Conservation (phyloP, 371 early-diverging fungal species). For the Haplosporangium sp. region DNA sequence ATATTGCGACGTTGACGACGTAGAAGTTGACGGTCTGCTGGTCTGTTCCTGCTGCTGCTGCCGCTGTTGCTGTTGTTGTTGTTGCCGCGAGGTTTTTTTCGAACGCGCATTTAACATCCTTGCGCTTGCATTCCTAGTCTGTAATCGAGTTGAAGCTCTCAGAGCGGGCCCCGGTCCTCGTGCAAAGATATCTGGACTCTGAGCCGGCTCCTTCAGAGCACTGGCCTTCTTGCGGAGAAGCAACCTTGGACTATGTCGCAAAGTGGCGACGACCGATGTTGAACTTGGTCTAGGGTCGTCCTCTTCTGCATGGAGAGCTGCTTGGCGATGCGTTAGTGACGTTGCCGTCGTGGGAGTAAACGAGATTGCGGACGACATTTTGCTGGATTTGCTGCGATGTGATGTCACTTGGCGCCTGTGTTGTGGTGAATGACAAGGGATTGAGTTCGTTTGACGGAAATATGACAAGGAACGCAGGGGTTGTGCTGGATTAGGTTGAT, state of each 20-base stretch:
- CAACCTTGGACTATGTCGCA: constrained; percentile 47
- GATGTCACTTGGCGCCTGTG: no score
- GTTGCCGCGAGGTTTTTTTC: constrained; percentile 46
- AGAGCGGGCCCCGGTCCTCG: constrained; percentile 52
- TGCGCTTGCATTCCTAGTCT: constrained; percentile 47
- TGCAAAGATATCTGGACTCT: constrained; percentile 56
- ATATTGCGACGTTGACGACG: constrained; percentile 46
- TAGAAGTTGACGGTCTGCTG: constrained; percentile 8
- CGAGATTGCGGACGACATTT: constrained; percentile 11
- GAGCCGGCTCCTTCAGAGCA: constrained; percentile 51
- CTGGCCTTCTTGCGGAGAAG: constrained; percentile 54
- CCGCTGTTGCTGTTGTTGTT: constrained; percentile 32
- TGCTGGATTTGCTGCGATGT: no score
- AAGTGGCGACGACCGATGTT: constrained; percentile 49
- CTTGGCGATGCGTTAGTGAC: constrained; percentile 17
- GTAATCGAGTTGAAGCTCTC: constrained; percentile 45
- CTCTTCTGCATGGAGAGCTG: constrained; percentile 20
- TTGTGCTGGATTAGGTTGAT: no score
- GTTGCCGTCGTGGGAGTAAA: constrained; percentile 2
- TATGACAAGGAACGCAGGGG: no score
- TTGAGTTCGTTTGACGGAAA: no score
- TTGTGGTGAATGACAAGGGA: no score
- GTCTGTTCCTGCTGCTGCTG: constrained; percentile 13
- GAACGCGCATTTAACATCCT: constrained; percentile 33
- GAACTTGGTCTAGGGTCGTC: constrained; percentile 48